Conservation (phyloP, 805 yeast genomes). For the Blastobotrys americana region DNA sequence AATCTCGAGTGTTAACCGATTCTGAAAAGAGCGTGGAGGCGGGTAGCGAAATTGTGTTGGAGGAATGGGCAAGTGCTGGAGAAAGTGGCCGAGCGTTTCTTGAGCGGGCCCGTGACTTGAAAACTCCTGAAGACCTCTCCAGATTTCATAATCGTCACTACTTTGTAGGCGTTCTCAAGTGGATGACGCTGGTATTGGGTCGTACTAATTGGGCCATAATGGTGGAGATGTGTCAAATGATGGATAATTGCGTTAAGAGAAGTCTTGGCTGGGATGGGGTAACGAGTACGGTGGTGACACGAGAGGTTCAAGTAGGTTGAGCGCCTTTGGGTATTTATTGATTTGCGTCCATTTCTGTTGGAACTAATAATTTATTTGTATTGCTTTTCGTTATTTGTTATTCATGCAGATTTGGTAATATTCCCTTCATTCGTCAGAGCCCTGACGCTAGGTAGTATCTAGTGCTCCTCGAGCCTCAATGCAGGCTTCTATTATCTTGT, state of each 20-base stretch:
- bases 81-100: slow-evolving; percentile 48
- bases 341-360: too few relatives aligned
- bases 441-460: not conserved
- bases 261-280: slow-evolving; percentile 38
- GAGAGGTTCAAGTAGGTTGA: not conserved
- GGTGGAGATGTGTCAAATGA: slow-evolving; percentile 46
- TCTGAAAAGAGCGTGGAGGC: slow-evolving; percentile 5
- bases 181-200: slow-evolving; percentile 11
- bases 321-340: too few relatives aligned
- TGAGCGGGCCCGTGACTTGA: slow-evolving; percentile 29
- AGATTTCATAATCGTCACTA: slow-evolving; percentile 38
- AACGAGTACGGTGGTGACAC: not conserved
- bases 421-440: too few relatives aligned
- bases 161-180: slow-evolving; percentile 44
- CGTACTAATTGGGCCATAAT: slow-evolving; percentile 46
- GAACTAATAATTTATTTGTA: too few relatives aligned
- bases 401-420: too few relatives aligned
- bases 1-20: slow-evolving; percentile 17
- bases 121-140: slow-evolving; percentile 9
- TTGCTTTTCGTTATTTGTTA: too few relatives aligned
- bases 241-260: slow-evolving; percentile 48
- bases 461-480: slow-evolving; percentile 17
- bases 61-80: slow-evolving; percentile 26
- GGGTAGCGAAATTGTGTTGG: slow-evolving; percentile 13
- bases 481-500: slow-evolving; percentile 16